These are phyloP conservation scores for Phytophthora agathidicida DNA, from an alignment of 352 stramenopile species.

Conservation along the genomic window DNA sequence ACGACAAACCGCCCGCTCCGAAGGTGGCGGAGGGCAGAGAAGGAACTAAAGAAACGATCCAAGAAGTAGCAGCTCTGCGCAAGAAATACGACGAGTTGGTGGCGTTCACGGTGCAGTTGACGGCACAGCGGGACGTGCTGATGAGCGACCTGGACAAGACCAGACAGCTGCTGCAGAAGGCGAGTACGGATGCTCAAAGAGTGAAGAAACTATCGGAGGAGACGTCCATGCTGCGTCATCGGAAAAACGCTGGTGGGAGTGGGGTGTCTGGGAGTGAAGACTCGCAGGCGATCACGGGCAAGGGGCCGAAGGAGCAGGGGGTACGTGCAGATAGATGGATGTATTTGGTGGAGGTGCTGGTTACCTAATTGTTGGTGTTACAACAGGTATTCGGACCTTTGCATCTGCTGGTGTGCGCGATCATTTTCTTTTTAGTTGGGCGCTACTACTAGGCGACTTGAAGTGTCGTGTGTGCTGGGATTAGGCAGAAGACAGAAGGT, in stretches of 20 bases:
- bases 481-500: conserved; percentile 21
- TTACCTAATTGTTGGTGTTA: background rate
- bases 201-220: conserved; percentile 71
- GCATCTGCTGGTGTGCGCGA: conserved; percentile 83
- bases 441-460: conserved; percentile 72
- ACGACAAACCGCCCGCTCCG: conserved; percentile 33
- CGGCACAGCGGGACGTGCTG: conserved; percentile 82
- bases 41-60: conserved; percentile 55
- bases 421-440: conserved; percentile 91
- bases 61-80: conserved; percentile 68
- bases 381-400: conserved; percentile 76
- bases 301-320: conserved; percentile 54
- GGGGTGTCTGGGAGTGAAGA: conserved; percentile 37
- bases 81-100: conserved; percentile 93
- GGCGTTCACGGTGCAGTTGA: conserved; percentile 89
- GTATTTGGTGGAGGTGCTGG: background rate
- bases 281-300: conserved; percentile 41
- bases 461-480: conserved; percentile 12
- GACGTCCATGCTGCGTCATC: conserved; percentile 66
- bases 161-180: conserved; percentile 77
- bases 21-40: conserved; percentile 38
- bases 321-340: conserved; percentile 33
- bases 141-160: conserved; percentile 87
- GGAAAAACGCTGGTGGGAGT: conserved; percentile 50
- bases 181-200: conserved; percentile 62